Base-by-base conservation (phyloP, 2,329 filamentous ascomycete species). In the Fusarium citri region DNA sequence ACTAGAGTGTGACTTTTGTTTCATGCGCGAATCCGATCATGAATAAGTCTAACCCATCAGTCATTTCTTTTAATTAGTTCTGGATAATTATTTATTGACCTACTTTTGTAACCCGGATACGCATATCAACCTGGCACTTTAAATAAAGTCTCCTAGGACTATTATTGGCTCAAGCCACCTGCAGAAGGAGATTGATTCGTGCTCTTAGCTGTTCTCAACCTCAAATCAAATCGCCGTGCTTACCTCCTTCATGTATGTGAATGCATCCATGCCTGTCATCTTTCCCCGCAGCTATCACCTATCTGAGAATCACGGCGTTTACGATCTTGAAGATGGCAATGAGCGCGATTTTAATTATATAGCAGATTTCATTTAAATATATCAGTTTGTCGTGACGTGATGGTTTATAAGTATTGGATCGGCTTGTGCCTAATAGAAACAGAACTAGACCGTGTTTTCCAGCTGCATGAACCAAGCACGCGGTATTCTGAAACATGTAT, bases 281-380 rank as follows among this genome's bases (percentile, higher is more conserved):
- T 68, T 67, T 67, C 67, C 67, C 67, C 63, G 63, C 67, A 70
- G 54, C 58, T 56, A 59, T 55, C 23, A 43, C 55, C 30, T 45
- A 59, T 20, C 31, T 47, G 34, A 31, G 42, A 49, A 46, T 25
- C 28, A 30, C 58, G 56, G 37, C 55, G 61, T 66, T 22, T 26
- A 51, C 16, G 8, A 25, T 26, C 22, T 41, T 15, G n/a, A 15
- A 25, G 26, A 53, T 53, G 9, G 14, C 8, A 16, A 20, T 16
- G 49, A 8, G 23, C 22, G 20, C 15, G 12, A 26, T 37, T 31
- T 31, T 37, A 37, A 37, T 37, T 7, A n/a, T 7, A 18, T 7
- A 37, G 34, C 18, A 37, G 34, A 37, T 10, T 37, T 37, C 18
- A 37, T 37, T 37, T 12, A 6, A 37, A n/a, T n/a, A 37, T 37